These are phyloP conservation scores for Bjerkandera adusta DNA, from an alignment of 1,284 basidiomycete species.

Conservation along the genomic window DNA sequence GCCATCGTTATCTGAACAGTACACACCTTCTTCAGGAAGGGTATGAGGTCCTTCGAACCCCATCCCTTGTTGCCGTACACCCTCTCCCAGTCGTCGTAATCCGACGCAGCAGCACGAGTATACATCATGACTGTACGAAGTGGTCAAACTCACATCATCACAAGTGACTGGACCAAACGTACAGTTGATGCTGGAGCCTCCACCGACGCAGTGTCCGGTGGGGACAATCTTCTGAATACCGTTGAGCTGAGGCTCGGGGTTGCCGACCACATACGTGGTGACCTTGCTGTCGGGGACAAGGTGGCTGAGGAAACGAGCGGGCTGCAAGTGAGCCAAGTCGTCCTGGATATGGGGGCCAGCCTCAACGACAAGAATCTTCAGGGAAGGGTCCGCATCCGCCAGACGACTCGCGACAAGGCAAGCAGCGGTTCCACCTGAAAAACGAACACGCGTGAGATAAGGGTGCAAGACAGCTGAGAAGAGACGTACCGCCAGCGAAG, in stretches of 20 bases:
- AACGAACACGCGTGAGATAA: neutral
- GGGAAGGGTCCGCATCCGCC: constrained; percentile 39
- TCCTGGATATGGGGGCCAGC: constrained; percentile 44
- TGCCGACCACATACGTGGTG: constrained; percentile 39
- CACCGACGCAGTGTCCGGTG: constrained; percentile 50
- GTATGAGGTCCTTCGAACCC: constrained; percentile 49
- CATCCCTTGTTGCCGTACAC: constrained; percentile 50
- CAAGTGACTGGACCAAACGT: constrained; percentile 5
- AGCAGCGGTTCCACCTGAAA: constrained; percentile 43
- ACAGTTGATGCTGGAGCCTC: constrained; percentile 63
- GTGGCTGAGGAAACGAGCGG: constrained; percentile 43
- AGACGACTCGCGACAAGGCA: constrained; percentile 47
- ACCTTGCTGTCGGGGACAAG: constrained; percentile 38
- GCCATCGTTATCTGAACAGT: neutral
- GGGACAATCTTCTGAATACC: constrained; percentile 42
- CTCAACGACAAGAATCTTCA: constrained; percentile 46
- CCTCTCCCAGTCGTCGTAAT: constrained; percentile 56
- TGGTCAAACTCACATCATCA: neutral
- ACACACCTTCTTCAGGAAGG: constrained; percentile 49
- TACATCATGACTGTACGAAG: constrained; percentile 46
- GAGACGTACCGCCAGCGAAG: constrained; percentile 41
- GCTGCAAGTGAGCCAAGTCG: constrained; percentile 45
- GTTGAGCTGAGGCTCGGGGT: constrained; percentile 41
- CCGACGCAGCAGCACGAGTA: constrained; percentile 50
- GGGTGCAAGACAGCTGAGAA: neutral